Conservation (phyloP, 2,329 filamentous ascomycete genomes). For the Aspergillus novoparasiticus region DNA sequence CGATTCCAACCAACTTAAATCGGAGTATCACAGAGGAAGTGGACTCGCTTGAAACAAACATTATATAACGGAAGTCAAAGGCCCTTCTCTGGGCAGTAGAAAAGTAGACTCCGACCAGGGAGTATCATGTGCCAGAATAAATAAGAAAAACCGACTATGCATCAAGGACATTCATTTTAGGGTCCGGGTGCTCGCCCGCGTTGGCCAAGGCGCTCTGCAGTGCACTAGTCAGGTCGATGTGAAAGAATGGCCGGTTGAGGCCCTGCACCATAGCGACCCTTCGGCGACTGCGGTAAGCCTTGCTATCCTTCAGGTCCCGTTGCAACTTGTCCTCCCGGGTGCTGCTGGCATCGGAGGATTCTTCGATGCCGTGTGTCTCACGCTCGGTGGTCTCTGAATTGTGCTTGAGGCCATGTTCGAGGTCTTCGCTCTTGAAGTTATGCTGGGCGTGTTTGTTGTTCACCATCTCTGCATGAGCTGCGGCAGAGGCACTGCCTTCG, state of each 20-base stretch:
- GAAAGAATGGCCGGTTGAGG: constrained; percentile 89
- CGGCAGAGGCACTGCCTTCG: constrained; percentile 70
- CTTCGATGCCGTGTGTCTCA: constrained; percentile 34
- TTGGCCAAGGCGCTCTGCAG: constrained; percentile 85
- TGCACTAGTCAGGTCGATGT: constrained; percentile 87
- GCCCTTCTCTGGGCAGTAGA: background rate
- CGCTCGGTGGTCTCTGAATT: constrained; percentile 34
- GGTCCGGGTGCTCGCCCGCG: constrained; percentile 40
- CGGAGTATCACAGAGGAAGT: background rate
- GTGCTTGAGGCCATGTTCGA: constrained; percentile 36
- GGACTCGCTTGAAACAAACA: constrained; percentile 4
- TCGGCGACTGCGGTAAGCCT: constrained; percentile 43
- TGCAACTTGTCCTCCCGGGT: constrained; percentile 43
- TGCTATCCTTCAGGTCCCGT: constrained; percentile 52
- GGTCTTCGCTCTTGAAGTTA: constrained; percentile 25
- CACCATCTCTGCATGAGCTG: constrained; percentile 66
- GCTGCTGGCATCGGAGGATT: constrained; percentile 31
- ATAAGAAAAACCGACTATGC: background rate
- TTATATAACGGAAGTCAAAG: background rate
- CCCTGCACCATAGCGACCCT: constrained; percentile 73
- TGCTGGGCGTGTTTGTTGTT: constrained; percentile 57
- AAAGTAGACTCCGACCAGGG: background rate
- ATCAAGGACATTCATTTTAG: constrained; percentile 5
- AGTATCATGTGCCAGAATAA: background rate
- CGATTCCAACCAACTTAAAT: constrained; percentile 5